A percentile compares a stretch with the other conserved stretches of the same genome.
Evolutionary conservation across 2,329 filamentous ascomycete species (phyloP).

Genomic region (Neofusicoccum umdonicola): DNA sequence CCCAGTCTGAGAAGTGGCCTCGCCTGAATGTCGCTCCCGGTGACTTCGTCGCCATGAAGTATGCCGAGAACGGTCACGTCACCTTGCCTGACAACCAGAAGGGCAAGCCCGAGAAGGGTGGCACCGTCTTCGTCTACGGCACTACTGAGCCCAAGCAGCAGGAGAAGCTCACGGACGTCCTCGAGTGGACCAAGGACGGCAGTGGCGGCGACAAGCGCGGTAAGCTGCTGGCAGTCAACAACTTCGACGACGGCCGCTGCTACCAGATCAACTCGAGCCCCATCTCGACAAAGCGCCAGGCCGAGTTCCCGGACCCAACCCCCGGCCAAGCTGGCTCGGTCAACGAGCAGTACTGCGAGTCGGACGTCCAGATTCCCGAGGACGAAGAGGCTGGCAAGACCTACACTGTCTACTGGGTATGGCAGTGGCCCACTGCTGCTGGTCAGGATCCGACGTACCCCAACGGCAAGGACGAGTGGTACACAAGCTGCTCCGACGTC

Average conservation of each 20-base stretch:
- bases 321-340: slow-evolving; percentile 46
- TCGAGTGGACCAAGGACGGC: slow-evolving; percentile 79
- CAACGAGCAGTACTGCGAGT: slow-evolving; percentile 62
- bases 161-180: slow-evolving; percentile 63
- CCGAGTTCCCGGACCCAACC: slow-evolving; percentile 54
- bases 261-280: slow-evolving; percentile 68
- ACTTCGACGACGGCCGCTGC: slow-evolving; percentile 89
- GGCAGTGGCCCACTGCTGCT: slow-evolving; percentile 73
- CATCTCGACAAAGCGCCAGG: slow-evolving; percentile 60
- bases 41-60: slow-evolving; percentile 48
- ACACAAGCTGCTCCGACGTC: slow-evolving; percentile 55
- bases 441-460: slow-evolving; percentile 37
- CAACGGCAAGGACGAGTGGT: slow-evolving; percentile 51
- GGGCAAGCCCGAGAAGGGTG: slow-evolving; percentile 44
- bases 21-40: slow-evolving; percentile 58
- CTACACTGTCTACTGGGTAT: slow-evolving; percentile 87
- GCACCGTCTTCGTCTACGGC: slow-evolving; percentile 50
- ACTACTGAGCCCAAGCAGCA: slow-evolving; percentile 48
- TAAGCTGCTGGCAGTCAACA: slow-evolving; percentile 69
- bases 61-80: slow-evolving; percentile 52
- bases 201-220: slow-evolving; percentile 78
- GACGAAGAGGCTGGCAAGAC: slow-evolving; percentile 58
- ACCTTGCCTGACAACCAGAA: slow-evolving; percentile 38
- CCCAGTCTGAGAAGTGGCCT: slow-evolving; percentile 58
- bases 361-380: slow-evolving; percentile 70